These are phyloP conservation scores for Saussurea involucrata DNA, from an alignment of 129 eudicot genomes.

Conservation along the genomic window DNA sequence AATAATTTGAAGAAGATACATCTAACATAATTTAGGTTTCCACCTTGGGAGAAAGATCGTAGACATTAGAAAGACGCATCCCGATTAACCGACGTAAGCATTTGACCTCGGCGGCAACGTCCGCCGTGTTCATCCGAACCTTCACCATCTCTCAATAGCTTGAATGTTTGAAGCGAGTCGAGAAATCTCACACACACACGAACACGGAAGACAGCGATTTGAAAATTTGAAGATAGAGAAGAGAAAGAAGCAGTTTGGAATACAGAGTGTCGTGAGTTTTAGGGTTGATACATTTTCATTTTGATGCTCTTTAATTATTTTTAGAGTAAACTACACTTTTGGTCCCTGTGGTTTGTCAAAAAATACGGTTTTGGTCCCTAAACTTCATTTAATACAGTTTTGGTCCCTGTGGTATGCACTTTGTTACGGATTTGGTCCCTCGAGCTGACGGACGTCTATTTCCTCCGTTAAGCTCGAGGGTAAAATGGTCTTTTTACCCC, in stretches of 20 bases:
- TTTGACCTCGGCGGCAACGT: conserved; percentile 99
- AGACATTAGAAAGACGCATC: conserved; percentile 97
- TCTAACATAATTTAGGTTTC: background rate
- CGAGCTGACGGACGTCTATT: too few species aligned
- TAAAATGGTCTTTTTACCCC: too few species aligned
- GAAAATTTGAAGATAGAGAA: background rate
- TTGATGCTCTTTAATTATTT: too few species aligned
- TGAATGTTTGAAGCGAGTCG: background rate
- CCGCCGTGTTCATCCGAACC: conserved; percentile 99
- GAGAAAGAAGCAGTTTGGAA: background rate
- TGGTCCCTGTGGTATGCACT: too few species aligned
- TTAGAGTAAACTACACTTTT: too few species aligned
- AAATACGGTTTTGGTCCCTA: too few species aligned
- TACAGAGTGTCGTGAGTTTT: background rate
- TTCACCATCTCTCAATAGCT: conserved; percentile 67
- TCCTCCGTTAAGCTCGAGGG: too few species aligned
- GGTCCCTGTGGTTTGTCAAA: too few species aligned
- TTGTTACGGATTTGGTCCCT: too few species aligned
- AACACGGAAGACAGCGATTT: background rate
- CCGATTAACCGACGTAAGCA: conserved; percentile 89
- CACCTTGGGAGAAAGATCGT: conserved; percentile 93
- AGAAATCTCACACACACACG: background rate
- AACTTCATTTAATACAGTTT: too few species aligned
- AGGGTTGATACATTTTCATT: background rate
- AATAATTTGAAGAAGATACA: background rate